Evolutionary conservation across 805 yeast species (phyloP).

Genomic region (Candida taoyuanica): DNA sequence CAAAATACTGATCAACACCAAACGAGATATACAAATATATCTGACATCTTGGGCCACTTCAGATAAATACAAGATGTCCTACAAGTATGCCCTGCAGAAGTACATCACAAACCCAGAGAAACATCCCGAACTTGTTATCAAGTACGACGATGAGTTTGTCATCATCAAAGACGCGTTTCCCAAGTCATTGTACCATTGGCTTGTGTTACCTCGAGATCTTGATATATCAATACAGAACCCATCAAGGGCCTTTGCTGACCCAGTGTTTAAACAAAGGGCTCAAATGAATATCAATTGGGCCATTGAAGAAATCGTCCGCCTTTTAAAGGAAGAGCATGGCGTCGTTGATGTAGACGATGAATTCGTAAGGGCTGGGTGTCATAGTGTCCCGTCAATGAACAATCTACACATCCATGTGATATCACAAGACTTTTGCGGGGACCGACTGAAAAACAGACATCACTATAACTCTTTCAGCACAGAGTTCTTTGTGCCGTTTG

Average conservation of each 20-base stretch:
- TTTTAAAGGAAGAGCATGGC: constrained; percentile 14
- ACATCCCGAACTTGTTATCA: constrained; percentile 36
- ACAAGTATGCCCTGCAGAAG: constrained; percentile 40
- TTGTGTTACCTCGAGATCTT: constrained; percentile 52
- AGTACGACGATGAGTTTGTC: constrained; percentile 46
- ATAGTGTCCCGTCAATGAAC: constrained; percentile 62
- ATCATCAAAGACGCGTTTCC: constrained; percentile 61
- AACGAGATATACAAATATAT: no score
- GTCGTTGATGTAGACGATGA: constrained; percentile 20
- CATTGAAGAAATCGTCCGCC: constrained; percentile 1
- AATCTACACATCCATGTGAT: constrained; percentile 74
- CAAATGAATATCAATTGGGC: constrained; percentile 17
- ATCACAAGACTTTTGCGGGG: constrained; percentile 56
- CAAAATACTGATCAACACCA: no score
- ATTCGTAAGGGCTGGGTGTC: constrained; percentile 55
- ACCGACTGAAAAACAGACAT: constrained; percentile 48
- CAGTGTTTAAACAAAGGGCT: constrained; percentile 10
- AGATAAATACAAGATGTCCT: constrained; percentile 26
- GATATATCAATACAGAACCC: constrained; percentile 46
- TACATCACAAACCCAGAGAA: constrained; percentile 46
- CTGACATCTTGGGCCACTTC: background rate
- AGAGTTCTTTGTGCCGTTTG: constrained; percentile 55
- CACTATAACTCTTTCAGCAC: constrained; percentile 75
- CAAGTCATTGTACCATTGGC: constrained; percentile 55
- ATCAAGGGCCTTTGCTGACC: constrained; percentile 26